These are phyloP conservation scores for Arabidopsis lyrata DNA, from an alignment of 441 rosid genomes.

Conservation along the genomic window DNA sequence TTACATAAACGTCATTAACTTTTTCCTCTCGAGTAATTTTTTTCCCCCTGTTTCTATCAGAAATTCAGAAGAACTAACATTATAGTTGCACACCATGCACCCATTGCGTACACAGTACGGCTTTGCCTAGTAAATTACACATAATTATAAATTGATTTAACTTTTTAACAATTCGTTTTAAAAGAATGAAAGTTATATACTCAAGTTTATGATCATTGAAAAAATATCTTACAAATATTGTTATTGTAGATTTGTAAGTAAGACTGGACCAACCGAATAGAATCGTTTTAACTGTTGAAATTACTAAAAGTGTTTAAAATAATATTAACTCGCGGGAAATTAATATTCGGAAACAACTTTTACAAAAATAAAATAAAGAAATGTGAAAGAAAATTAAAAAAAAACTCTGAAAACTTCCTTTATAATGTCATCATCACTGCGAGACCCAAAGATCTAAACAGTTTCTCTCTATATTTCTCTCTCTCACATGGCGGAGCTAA, in stretches of 20 bases:
- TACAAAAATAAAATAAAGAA: neutral
- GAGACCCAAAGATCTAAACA: slow-evolving; percentile 26
- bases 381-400: slow-evolving; percentile 17
- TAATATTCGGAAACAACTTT: slow-evolving; percentile 34
- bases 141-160: neutral
- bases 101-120: neutral
- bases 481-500: slow-evolving; percentile 39
- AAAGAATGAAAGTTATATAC: neutral
- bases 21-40: slow-evolving; percentile 3
- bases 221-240: neutral
- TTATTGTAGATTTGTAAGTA: neutral
- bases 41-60: slow-evolving; percentile 6
- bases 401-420: slow-evolving; percentile 19
- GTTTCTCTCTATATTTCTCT: slow-evolving; percentile 4
- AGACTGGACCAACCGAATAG: neutral
- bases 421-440: slow-evolving; percentile 33
- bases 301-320: neutral
- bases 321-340: slow-evolving; percentile 13
- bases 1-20: slow-evolving; percentile 28
- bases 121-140: neutral
- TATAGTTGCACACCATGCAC: slow-evolving; percentile 17
- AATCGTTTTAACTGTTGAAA: slow-evolving; percentile 3
- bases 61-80: slow-evolving; percentile 25
- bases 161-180: neutral
- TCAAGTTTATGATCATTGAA: neutral